These are phyloP conservation scores for Colletotrichum aenigma DNA, from an alignment of 2,329 filamentous ascomycete species.

Conservation along the genomic window DNA sequence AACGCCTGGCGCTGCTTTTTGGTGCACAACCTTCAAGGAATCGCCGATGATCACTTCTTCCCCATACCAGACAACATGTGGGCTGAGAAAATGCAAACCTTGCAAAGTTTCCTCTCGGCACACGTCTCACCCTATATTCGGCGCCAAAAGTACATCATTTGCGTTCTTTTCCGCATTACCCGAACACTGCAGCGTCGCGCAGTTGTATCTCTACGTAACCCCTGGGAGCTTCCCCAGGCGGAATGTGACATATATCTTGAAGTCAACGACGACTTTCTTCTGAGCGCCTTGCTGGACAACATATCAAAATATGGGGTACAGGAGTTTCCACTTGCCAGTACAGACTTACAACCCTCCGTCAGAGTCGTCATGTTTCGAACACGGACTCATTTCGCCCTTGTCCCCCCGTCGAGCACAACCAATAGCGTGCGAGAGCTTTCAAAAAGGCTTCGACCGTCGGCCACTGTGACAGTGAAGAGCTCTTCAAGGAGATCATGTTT, in stretches of 20 bases:
- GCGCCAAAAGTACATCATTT: neutral
- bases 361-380: neutral
- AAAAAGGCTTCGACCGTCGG: neutral
- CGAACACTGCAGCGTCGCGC: too few species aligned
- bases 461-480: fast-evolving
- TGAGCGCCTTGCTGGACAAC: neutral
- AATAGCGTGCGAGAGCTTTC: too few species aligned
- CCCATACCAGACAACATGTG: neutral
- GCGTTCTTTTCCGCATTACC: fast-evolving
- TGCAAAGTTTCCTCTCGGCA: neutral
- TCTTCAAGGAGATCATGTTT: neutral
- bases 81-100: neutral
- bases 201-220: fast-evolving
- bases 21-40: neutral
- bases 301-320: neutral
- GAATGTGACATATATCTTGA: neutral
- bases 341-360: neutral
- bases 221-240: fast-evolving
- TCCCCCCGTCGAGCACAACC: too few species aligned
- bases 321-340: neutral
- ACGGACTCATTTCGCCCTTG: neutral
- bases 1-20: neutral
- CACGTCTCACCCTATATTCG: fast-evolving
- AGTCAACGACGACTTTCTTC: neutral
- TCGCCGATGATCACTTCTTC: neutral